Evolutionary conservation across 148 eudicot genomes (phyloP).

Genomic region (Amaranthus cruentus): DNA sequence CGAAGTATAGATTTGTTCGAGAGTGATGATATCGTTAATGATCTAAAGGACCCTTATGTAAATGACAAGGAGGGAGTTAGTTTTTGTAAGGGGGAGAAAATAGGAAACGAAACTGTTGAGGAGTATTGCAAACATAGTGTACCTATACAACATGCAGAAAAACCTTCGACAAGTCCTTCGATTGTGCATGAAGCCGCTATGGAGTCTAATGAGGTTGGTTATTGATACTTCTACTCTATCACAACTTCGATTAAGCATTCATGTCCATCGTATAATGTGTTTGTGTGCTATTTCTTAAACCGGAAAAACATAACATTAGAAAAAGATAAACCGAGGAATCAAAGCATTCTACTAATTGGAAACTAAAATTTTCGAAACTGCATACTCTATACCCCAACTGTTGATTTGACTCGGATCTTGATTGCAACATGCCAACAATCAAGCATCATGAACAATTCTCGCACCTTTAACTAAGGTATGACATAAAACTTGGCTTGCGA

Average conservation of each 20-base stretch:
- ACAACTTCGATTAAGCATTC: background rate
- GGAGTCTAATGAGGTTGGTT: slow-evolving; percentile 18
- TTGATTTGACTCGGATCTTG: background rate
- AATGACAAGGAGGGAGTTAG: slow-evolving; percentile 25
- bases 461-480: background rate
- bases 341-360: no score
- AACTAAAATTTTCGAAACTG: no score
- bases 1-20: slow-evolving; percentile 8
- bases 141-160: slow-evolving; percentile 5
- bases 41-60: slow-evolving; percentile 10
- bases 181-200: background rate
- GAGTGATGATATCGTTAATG: background rate
- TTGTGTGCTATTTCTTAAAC: background rate
- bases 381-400: background rate
- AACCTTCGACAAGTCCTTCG: slow-evolving; percentile 11
- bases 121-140: slow-evolving; percentile 1
- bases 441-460: background rate
- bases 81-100: slow-evolving; percentile 21
- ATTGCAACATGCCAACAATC: background rate
- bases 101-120: slow-evolving; percentile 21
- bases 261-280: background rate
- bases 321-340: no score
- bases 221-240: background rate
- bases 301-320: no score
- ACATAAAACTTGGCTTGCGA: background rate